Evolutionary conservation across 2,329 filamentous ascomycete genomes (phyloP), one percentile per base, ranked within the genome.

Genomic region (Cladobotryum mycophilum): DNA sequence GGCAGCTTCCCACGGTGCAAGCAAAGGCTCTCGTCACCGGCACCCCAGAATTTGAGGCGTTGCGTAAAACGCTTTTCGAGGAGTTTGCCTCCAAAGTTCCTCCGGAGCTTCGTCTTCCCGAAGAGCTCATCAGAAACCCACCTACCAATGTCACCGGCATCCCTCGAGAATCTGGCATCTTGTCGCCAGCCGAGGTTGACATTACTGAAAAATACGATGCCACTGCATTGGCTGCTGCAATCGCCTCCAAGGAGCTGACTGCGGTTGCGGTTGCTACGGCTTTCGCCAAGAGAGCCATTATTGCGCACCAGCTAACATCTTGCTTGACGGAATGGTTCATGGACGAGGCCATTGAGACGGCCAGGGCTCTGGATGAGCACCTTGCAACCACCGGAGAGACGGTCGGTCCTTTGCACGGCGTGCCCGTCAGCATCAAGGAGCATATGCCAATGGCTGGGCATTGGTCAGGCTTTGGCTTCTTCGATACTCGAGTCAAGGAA

Each of bases 341-440:
- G 56, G 66, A 71, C 2, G 58, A 68, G 8, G 80, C 79, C 1
- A 37, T 81, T 1, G 51, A 67, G n/a, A 68, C 68, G 12, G 67
- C 67, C 0, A 55, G 55, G 18, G 35, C 61, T 3, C 60, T 79
- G 1, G 78, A 81, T 56, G 59, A 66, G 0, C 60, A 75, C 48
- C 59, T 72, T 0, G 55, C 59, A 6, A 53, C 58, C 11, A 69
- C 69, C 3, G 70, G 72, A 3, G 61, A 65, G 52, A 63, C 74
- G 0, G 58, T 77, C 11, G 81, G 82, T 0, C 80, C 81, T 8
- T 68, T 85, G 4, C 81, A 85, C 64, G 82, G 81, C 11, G 65
- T 68, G 3, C 66, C 66, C 2, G 44, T 67, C 18, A 64, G 78
- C 1, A 68, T 85, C 51, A 85, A 85, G 56, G 79, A 83, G 58